Evolutionary conservation across 2,329 filamentous ascomycete genomes (phyloP).

Genomic region (Epichloe bromicola): DNA sequence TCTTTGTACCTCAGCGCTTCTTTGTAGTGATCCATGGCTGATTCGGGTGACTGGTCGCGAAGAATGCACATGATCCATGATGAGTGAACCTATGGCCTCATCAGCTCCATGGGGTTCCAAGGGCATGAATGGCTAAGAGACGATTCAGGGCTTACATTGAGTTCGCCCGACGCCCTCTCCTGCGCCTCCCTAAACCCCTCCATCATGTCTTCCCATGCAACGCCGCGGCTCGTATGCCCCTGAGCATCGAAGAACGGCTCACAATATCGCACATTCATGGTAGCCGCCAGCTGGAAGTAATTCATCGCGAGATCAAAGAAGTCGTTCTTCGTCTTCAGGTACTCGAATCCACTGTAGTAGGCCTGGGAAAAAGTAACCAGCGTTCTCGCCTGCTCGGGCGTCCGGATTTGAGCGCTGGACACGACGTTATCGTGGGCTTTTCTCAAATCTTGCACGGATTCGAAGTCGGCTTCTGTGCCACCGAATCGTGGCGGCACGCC

Average conservation of each 20-base stretch:
- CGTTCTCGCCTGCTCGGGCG: slow-evolving; percentile 23
- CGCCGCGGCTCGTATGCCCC: slow-evolving; percentile 49
- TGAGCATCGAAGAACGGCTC: slow-evolving; percentile 73
- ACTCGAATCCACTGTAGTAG: slow-evolving; percentile 66
- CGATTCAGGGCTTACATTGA: not conserved
- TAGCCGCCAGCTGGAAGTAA: slow-evolving; percentile 51
- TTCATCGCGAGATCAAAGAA: slow-evolving; percentile 58
- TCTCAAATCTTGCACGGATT: slow-evolving; percentile 40
- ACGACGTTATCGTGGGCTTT: slow-evolving; percentile 48
- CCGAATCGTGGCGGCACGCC: slow-evolving; percentile 45
- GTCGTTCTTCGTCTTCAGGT: slow-evolving; percentile 50
- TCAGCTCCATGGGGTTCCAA: not conserved
- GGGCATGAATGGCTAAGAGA: no score
- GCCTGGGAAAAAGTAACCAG: slow-evolving; percentile 50
- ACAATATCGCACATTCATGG: slow-evolving; percentile 53
- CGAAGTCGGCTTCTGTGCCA: not conserved
- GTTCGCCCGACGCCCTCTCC: slow-evolving; percentile 39
- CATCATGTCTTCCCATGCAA: slow-evolving; percentile 49
- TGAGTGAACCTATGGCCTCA: slow-evolving; percentile 43
- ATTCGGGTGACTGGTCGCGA: slow-evolving; percentile 55
- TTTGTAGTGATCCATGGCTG: slow-evolving; percentile 49
- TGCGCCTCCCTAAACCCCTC: slow-evolving; percentile 47
- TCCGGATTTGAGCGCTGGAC: slow-evolving; percentile 35
- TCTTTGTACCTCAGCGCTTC: slow-evolving; percentile 23
- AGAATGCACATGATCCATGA: slow-evolving; percentile 60